A percentile compares a stretch with the other conserved stretches of the same genome.
Conservation (phyloP, 2,329 filamentous ascomycete species). For the Sporothrix mexicana region DNA sequence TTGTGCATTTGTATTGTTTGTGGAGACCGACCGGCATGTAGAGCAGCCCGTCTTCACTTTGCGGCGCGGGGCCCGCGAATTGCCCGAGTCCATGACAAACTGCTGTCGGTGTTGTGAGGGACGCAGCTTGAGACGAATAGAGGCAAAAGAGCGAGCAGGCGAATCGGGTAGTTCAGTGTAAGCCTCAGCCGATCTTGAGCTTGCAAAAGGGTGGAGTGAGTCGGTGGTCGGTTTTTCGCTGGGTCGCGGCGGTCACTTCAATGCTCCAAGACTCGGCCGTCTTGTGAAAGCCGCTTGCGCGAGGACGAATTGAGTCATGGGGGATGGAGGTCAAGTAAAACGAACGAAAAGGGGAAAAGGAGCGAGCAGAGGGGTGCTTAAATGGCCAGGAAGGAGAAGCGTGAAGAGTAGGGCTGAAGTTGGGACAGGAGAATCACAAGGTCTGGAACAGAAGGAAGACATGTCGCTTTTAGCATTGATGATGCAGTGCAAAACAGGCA, state of each 20-base stretch:
- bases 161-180: not conserved
- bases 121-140: not conserved
- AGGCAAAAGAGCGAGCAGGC: not conserved
- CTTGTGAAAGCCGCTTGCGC: not conserved
- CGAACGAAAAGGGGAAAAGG: too few species aligned
- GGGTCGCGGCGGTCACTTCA: not conserved
- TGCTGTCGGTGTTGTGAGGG: not conserved
- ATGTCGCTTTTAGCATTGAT: not conserved
- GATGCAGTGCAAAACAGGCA: constrained; percentile 12
- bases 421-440: too few species aligned
- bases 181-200: too few species aligned
- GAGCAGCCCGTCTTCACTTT: constrained; percentile 24
- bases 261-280: not conserved
- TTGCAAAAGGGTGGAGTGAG: too few species aligned
- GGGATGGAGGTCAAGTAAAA: not conserved
- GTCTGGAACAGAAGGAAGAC: not conserved
- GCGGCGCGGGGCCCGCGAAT: not conserved
- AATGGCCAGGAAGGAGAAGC: not conserved
- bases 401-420: not conserved
- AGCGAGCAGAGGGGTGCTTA: not conserved
- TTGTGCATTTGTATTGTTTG: too few species aligned
- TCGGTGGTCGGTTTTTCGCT: not conserved
- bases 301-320: not conserved
- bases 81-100: not conserved
- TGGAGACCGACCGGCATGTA: constrained; percentile 9